Percentiles rank a stretch among this genome's conserved stretches.
Evolutionary conservation across 208 protist genomes (phyloP).

Genomic region (Lotmaria passim): DNA sequence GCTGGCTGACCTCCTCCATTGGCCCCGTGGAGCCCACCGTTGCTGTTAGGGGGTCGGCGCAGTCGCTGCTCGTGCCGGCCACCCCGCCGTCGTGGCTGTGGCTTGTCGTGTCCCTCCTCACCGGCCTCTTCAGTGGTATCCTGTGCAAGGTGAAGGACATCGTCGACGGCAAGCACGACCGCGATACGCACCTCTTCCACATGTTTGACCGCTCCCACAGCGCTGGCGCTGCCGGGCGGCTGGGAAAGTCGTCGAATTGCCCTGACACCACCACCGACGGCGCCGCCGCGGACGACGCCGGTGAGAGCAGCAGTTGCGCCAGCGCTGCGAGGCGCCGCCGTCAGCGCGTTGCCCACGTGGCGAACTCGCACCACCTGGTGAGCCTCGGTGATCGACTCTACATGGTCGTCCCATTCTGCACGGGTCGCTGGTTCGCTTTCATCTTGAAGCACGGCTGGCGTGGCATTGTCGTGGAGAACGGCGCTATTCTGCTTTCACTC

Average conservation of each 20-base stretch:
- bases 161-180: conserved; percentile 62
- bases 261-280: not conserved
- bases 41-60: not conserved
- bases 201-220: conserved; percentile 30
- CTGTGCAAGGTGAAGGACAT: conserved; percentile 87
- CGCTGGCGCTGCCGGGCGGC: not conserved
- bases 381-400: conserved; percentile 72
- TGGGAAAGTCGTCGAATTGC: not conserved
- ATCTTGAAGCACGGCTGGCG: conserved; percentile 79
- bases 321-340: not conserved
- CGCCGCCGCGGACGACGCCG: not conserved
- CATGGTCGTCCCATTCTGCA: conserved; percentile 87
- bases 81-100: conserved; percentile 55
- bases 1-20: conserved; percentile 51
- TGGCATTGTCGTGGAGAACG: conserved; percentile 79
- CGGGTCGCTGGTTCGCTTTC: conserved; percentile 86
- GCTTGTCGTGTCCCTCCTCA: conserved; percentile 73
- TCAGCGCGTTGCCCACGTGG: conserved; percentile 15
- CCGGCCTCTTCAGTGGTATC: conserved; percentile 75
- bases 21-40: conserved; percentile 21
- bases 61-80: conserved; percentile 4
- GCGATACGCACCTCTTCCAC: conserved; percentile 37
- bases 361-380: conserved; percentile 42
- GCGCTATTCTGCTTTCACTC: conserved; percentile 74
- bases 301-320: not conserved